Percentiles rank a stretch among this genome's conserved stretches.
phyloP scores from a whole-genome alignment of 176 grass and related monocot species.

The Juncus effusus region DNA sequence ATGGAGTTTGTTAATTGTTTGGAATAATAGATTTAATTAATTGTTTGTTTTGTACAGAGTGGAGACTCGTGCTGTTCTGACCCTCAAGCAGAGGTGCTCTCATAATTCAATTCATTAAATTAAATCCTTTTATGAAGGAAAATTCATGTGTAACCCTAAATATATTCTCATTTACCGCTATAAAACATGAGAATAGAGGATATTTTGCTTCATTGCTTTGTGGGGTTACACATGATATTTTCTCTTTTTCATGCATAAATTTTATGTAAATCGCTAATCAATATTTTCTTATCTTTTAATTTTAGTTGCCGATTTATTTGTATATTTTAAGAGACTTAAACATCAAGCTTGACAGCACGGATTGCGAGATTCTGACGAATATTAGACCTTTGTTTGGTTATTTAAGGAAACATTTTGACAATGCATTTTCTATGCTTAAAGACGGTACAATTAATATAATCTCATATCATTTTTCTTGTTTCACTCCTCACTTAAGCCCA shows the following conservation, averaged over 20 bases:
- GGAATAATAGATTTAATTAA: background rate
- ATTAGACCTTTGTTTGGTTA: constrained; percentile 53
- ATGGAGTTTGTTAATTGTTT: background rate
- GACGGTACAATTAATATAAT: constrained; percentile 38
- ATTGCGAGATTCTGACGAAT: constrained; percentile 55
- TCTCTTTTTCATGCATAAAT: too few relatives aligned
- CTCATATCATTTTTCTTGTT: constrained; percentile 11
- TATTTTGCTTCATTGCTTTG: too few relatives aligned
- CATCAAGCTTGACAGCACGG: constrained; percentile 54
- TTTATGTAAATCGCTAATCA: background rate
- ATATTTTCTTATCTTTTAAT: constrained; percentile 23
- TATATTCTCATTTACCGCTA: background rate
- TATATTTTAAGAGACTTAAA: constrained; percentile 78
- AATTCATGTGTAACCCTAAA: background rate
- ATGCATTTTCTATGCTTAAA: constrained; percentile 61
- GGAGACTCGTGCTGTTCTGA: constrained; percentile 48
- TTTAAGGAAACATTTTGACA: constrained; percentile 71
- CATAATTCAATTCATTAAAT: constrained; percentile 31
- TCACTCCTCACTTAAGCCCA: background rate
- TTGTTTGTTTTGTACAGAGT: constrained; percentile 34
- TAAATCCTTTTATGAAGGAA: background rate
- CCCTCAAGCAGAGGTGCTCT: constrained; percentile 68
- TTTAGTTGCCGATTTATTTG: constrained; percentile 69
- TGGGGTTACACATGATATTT: too few relatives aligned
- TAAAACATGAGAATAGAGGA: too few relatives aligned